phyloP scores from a whole-genome alignment of 345 rosid species.

The Brassica napus region DNA sequence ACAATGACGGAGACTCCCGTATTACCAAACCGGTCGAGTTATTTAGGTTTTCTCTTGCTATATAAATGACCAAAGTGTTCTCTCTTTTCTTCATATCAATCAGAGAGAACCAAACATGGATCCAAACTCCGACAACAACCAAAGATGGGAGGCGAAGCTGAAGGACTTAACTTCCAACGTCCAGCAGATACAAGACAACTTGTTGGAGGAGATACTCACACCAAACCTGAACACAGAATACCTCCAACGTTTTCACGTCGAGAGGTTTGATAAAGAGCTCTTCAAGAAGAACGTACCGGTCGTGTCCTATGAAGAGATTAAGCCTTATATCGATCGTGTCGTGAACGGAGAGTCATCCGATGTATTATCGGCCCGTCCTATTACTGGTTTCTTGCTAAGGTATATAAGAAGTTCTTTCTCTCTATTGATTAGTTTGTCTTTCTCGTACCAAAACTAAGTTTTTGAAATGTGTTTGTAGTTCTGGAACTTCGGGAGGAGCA shows the following conservation, averaged over 20 bases:
- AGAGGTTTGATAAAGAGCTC: conserved; percentile 45
- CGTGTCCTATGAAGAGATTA: conserved; percentile 78
- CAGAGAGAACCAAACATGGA: conserved; percentile 32
- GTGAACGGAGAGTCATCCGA: conserved; percentile 67
- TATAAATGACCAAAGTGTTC: conserved; percentile 16
- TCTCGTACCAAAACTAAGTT: neutral
- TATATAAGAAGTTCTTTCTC: conserved; percentile 20
- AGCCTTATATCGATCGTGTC: conserved; percentile 66
- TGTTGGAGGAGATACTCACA: conserved; percentile 54
- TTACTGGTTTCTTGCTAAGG: conserved; percentile 90
- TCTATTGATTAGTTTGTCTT: neutral
- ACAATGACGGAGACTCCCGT: conserved; percentile 19
- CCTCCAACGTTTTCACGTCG: conserved; percentile 51
- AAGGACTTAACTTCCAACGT: conserved; percentile 67
- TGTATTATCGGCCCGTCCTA: conserved; percentile 67
- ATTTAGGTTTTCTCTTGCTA: conserved; percentile 15
- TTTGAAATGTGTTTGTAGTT: conserved; percentile 47
- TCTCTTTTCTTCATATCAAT: conserved; percentile 5
- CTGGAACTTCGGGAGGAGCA: conserved; percentile 91
- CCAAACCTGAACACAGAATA: conserved; percentile 62
- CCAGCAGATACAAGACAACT: conserved; percentile 49
- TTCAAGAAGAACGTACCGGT: conserved; percentile 73
- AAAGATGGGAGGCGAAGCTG: conserved; percentile 47
- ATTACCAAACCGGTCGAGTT: neutral
- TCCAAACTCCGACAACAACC: conserved; percentile 14